Evolutionary conservation across 2,329 filamentous ascomycete species (phyloP), one percentile per base, ranked within the genome.

Genomic region (Xylariales sp.): DNA sequence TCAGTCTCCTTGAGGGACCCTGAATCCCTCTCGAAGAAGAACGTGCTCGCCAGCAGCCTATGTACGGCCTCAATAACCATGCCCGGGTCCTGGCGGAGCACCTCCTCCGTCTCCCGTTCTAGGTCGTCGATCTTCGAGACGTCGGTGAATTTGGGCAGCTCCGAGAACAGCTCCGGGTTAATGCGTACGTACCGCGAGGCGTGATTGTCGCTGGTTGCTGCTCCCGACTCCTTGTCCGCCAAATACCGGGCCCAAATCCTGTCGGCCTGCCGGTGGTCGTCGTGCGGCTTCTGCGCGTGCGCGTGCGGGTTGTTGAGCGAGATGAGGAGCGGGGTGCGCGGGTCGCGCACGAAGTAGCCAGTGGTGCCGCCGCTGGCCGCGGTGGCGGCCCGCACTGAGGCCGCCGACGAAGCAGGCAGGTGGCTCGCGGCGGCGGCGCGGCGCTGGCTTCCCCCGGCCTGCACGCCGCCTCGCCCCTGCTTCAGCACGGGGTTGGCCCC

Each of bases 1-100:
- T 41, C 20, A 7, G 37, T 49, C 35, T 54, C 54, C 41, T 53
- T 53, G 18, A 57, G 48, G 16, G 54, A 52, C 2, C 44, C 37
- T 5, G 44, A 37, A 8, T 59, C 55, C 40, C 52, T 57, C 40
- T 59, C 55, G 20, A 59, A 59, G 49, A 59, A 59, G 23, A 59
- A 59, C 0, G 52, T 50, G 49, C 56, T 59, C 7, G 55, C 56
- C 4, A 59, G 49, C 10, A 59, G 47, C 16, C 55, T 44, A 37
- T 59, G 56, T 15, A 52, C 56, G 6, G 50, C 50, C 36, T 59
- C 56, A 16, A 47, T 15, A 5, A 59, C 39, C 20, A 54, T 49
- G 5, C 45, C 46, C n/a, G 39, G 38, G 20, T 50, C 48, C 33
- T 51, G 47, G 23, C 46, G 47, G 23, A 59, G 33, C 12, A 53